These are phyloP conservation scores for Plasmodium gonderi DNA, from an alignment of 169 alveolate genomes.

Conservation along the genomic window DNA sequence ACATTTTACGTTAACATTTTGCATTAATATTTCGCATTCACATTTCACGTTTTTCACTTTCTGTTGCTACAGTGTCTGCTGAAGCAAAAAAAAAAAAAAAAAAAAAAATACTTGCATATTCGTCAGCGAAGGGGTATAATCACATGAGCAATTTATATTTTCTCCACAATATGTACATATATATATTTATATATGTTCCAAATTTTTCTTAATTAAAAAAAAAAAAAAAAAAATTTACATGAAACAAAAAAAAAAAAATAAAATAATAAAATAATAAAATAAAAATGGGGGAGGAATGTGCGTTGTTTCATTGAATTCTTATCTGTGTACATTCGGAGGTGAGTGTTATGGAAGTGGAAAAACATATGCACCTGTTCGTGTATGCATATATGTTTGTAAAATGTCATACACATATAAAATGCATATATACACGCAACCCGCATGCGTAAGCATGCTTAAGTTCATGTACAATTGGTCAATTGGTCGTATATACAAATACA, in stretches of 20 bases:
- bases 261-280: background rate
- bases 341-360: background rate
- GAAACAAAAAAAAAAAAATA: background rate
- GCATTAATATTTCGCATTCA: too few species aligned
- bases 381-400: background rate
- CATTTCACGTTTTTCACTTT: background rate
- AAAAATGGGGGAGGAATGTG: background rate
- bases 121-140: background rate
- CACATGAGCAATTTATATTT: background rate
- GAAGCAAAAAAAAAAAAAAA: background rate
- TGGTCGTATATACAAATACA: background rate
- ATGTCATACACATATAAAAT: background rate
- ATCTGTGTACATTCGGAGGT: too few species aligned
- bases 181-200: background rate
- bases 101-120: background rate
- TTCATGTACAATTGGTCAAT: background rate
- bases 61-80: too few species aligned
- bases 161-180: background rate
- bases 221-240: background rate
- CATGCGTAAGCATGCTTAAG: background rate
- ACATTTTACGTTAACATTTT: too few species aligned
- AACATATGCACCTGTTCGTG: background rate
- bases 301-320: background rate
- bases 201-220: background rate
- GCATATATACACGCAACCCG: background rate